Base-by-base conservation (phyloP, 75 land plant species). In the Sequoia sempervirens region DNA sequence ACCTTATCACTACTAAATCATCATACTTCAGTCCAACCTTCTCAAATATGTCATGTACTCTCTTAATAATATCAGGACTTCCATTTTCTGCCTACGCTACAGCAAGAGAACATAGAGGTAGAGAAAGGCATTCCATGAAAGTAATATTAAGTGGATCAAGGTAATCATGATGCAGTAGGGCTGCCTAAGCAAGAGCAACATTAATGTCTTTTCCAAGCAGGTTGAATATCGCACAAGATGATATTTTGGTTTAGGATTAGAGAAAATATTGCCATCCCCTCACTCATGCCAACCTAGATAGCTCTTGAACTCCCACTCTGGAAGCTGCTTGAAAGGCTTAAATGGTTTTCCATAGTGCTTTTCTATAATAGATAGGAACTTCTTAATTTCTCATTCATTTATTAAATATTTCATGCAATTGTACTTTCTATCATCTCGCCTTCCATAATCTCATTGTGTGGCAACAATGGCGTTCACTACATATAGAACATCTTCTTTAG, bases 251-350 rank as follows among this genome's bases (percentile, higher is more conserved):
- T 97, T 75, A 98, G 93, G 26, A 98, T 96, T 43, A 97, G 84
- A 4, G 94, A 92, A 97, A 70, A 90, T 83, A 72, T 32, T 37
- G 38, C 99, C 98, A 88, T 97, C 91, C 9, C 99, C 99, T 98
- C 96, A 83, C 82, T 96, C 98, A 90, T 96, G 94, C 99, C 99
- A 97, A 54, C 98, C 99, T 84, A 97, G 83, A 75, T 94, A 92
- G 88, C 93, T 91, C 69, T 92, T 92, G 82, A 97, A 97, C 83
- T 97, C 90, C 96, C 98, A 97, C 70, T 93, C 88, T 52, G 96
- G 98, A 54, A 96, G 89, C 84, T 94, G 93, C 50, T 83, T 91
- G 76, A 92, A 94, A 23, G 96, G 91, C 82, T 96, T 93, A 89
- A 97, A 93, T 56, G 88, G 82, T 85, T 94, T 97, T 41, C 99